Percentiles rank a stretch among this genome's conserved stretches.
Evolutionary conservation across 257 asterid species (phyloP).

Genomic region (Plantago ovata): DNA sequence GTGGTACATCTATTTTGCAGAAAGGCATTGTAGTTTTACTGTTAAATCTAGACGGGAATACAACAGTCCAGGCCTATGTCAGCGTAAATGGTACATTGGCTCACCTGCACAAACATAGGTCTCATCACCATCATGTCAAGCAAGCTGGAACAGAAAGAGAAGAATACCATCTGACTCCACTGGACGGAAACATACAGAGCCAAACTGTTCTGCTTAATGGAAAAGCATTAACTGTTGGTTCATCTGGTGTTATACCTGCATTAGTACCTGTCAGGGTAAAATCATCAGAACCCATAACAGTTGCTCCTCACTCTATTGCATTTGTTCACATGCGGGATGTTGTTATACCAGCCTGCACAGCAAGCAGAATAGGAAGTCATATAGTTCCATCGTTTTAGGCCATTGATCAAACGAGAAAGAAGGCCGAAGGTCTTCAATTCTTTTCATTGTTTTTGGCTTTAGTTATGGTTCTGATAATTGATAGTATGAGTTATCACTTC

Average conservation of each 20-base stretch:
- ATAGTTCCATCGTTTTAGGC: background rate
- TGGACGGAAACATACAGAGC: constrained; percentile 48
- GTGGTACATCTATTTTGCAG: constrained; percentile 28
- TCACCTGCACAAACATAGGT: constrained; percentile 15
- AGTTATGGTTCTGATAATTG: background rate
- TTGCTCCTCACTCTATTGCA: constrained; percentile 55
- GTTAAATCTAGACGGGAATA: constrained; percentile 50
- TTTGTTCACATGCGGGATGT: constrained; percentile 47
- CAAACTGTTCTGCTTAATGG: constrained; percentile 57
- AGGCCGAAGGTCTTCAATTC: constrained; percentile 18
- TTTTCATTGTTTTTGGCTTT: background rate
- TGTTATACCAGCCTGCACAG: constrained; percentile 39
- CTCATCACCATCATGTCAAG: constrained; percentile 19
- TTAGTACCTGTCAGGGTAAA: constrained; percentile 34
- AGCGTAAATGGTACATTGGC: constrained; percentile 16
- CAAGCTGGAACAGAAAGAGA: constrained; percentile 29
- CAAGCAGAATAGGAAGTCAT: constrained; percentile 17
- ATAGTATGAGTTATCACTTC: too few relatives aligned
- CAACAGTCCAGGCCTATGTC: constrained; percentile 27
- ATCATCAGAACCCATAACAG: constrained; percentile 36
- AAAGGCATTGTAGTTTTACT: constrained; percentile 44
- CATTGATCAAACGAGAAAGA: background rate
- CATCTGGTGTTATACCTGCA: constrained; percentile 44
- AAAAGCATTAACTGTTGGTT: constrained; percentile 31
- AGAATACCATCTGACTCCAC: constrained; percentile 62